Percentiles rank a stretch among this genome's conserved stretches.
Conservation (phyloP, 2,329 filamentous ascomycete species). For the Trichoderma koningii region DNA sequence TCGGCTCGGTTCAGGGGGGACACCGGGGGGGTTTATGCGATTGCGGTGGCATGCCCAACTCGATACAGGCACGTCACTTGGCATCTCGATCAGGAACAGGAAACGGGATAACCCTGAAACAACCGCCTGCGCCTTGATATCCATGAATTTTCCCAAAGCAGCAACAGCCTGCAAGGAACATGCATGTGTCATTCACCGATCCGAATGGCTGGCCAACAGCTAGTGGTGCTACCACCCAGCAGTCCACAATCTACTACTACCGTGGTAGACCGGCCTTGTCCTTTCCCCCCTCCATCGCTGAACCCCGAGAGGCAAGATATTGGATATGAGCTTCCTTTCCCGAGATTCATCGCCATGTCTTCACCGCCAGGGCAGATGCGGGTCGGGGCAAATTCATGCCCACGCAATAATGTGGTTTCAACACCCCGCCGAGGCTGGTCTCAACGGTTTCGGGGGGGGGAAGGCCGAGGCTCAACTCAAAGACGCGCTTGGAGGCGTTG, state of each 20-base stretch:
- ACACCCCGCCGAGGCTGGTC: constrained; percentile 13
- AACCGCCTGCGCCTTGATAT: too few relatives aligned
- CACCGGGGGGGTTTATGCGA: too few relatives aligned
- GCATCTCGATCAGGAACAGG: too few relatives aligned
- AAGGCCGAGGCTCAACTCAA: constrained; percentile 20
- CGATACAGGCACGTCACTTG: too few relatives aligned
- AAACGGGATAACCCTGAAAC: too few relatives aligned
- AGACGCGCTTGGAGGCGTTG: constrained; percentile 3
- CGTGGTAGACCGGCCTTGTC: background rate
- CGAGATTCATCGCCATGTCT: too few relatives aligned
- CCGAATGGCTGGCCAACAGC: background rate
- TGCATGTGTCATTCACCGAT: background rate
- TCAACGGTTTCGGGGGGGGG: constrained; percentile 4
- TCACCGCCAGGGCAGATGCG: constrained; percentile 5
- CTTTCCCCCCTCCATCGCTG: background rate
- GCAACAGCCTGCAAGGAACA: background rate
- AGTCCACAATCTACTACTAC: background rate
- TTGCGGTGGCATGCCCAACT: too few relatives aligned
- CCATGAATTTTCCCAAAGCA: background rate
- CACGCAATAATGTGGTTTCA: constrained; percentile 11
- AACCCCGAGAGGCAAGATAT: background rate
- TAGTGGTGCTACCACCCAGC: background rate
- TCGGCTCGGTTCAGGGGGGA: too few relatives aligned
- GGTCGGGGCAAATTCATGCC: constrained; percentile 1
- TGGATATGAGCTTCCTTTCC: background rate